phyloP scores from a whole-genome alignment of 805 yeast species.

The Metschnikowia sp. region DNA sequence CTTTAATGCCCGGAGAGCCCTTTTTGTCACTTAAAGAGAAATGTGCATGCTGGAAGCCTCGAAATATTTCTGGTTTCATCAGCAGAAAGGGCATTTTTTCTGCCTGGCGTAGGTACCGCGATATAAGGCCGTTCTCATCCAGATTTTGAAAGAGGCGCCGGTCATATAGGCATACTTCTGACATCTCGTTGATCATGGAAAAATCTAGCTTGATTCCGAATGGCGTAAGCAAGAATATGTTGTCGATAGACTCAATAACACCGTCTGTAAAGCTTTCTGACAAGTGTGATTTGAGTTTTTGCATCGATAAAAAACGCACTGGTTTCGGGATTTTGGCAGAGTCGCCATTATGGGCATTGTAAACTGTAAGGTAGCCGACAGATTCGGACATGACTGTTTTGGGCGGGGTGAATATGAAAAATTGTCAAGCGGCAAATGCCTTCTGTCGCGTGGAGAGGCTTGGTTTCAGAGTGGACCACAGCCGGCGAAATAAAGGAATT shows the following conservation, averaged over 20 bases:
- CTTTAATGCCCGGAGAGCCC: background rate
- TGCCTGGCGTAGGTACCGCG: conserved; percentile 8
- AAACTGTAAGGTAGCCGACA: conserved; percentile 21
- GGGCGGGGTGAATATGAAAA: no score
- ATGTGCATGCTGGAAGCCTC: background rate
- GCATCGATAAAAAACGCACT: conserved; percentile 34
- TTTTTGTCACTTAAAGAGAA: no score
- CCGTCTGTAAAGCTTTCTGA: conserved; percentile 25
- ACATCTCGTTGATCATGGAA: conserved; percentile 47
- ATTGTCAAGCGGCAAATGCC: no score
- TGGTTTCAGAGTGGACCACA: no score
- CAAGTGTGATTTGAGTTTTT: conserved; percentile 29
- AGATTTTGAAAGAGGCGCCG: conserved; percentile 48
- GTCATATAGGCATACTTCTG: conserved; percentile 61
- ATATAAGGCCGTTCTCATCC: conserved; percentile 7
- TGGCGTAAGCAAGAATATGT: conserved; percentile 56
- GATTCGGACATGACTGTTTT: conserved; percentile 1
- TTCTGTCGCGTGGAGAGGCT: no score
- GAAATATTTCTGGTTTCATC: conserved; percentile 2
- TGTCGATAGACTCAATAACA: conserved; percentile 23
- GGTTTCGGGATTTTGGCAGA: conserved; percentile 37
- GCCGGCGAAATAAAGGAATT: no score
- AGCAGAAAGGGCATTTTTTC: background rate
- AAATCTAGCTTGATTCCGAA: conserved; percentile 61
- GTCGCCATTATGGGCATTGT: conserved; percentile 40